Base-by-base conservation (phyloP, 768 basidiomycete genomes). In the Fomitopsis serialis region DNA sequence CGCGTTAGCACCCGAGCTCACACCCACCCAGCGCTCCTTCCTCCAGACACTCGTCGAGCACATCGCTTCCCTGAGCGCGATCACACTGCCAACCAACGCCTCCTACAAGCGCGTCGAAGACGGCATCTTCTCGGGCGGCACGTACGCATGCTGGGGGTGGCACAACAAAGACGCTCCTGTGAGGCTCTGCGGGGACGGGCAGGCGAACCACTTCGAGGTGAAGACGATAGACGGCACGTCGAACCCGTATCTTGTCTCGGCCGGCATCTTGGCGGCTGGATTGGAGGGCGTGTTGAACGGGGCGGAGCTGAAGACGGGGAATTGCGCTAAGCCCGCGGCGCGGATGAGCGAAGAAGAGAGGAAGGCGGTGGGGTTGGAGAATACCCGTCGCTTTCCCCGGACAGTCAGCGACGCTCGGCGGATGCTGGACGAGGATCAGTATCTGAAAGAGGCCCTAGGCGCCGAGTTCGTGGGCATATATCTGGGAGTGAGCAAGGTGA, bases 101-200 rank as follows among this genome's bases (percentile, higher is more conserved):
- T 90, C 88, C 3, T 90, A 86, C 67, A 68, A 72, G 21, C 79
- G 87, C 6, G 74, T 89, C 68, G 45, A 52, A 2, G 87, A 90
- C 57, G 83, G 84, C 5, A 74, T 79, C 15, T 86, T 84, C 83
- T 74, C 80, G 0, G 85, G 87, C 22, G 87, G 87, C 12, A 88
- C 86, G 0, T 87, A 79, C 61, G 76, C 81, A 43, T 73, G 67
- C 54, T 89, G 83, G 82, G 88, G 87, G 0, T 74, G 75, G 12
- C 82, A 88, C 42, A 86, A 85, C 66, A 78, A 82, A 45, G 87
- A 89, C 63, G 71, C 75, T 0, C 79, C 84, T 0, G 63, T 89
- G 1, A 82, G 87, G 4, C 68, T 88, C n/a, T 74, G 75, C 54
- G 82, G 80, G 11, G 72, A 78, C 0, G 77, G 74, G 0, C 69